These are phyloP conservation scores for Apostasia ramifera DNA, from an alignment of 106 monocot genomes.

Conservation along the genomic window DNA sequence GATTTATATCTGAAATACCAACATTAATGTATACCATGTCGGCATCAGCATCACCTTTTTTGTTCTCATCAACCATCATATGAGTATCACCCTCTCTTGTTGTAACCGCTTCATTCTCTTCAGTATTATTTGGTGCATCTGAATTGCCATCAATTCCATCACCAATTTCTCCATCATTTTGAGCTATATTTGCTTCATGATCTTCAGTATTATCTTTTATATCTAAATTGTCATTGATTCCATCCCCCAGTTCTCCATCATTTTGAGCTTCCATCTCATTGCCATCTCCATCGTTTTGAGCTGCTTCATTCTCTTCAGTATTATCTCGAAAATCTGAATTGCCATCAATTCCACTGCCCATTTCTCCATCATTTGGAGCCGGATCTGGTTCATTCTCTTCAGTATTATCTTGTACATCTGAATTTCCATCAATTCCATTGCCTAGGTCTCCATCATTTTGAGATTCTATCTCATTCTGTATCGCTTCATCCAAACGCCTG, in stretches of 20 bases:
- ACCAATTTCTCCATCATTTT: no score
- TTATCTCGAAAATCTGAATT: background rate
- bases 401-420: constrained; percentile 1
- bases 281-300: no score
- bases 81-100: background rate
- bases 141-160: background rate
- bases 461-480: constrained; percentile 24
- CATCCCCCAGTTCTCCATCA: constrained; percentile 15
- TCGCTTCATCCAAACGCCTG: constrained; percentile 50
- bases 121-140: background rate
- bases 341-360: background rate
- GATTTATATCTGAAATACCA: constrained; percentile 5
- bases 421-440: constrained; percentile 7
- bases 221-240: constrained; percentile 5
- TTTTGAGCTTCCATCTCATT: background rate
- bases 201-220: background rate
- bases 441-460: constrained; percentile 5
- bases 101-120: background rate
- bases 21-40: background rate
- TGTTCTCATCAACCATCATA: background rate
- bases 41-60: constrained; percentile 9
- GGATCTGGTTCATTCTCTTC: no score
- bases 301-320: background rate
- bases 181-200: no score
- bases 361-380: no score